phyloP scores from a whole-genome alignment of 2,329 filamentous ascomycete species.

The Chaetomium strumarium region DNA sequence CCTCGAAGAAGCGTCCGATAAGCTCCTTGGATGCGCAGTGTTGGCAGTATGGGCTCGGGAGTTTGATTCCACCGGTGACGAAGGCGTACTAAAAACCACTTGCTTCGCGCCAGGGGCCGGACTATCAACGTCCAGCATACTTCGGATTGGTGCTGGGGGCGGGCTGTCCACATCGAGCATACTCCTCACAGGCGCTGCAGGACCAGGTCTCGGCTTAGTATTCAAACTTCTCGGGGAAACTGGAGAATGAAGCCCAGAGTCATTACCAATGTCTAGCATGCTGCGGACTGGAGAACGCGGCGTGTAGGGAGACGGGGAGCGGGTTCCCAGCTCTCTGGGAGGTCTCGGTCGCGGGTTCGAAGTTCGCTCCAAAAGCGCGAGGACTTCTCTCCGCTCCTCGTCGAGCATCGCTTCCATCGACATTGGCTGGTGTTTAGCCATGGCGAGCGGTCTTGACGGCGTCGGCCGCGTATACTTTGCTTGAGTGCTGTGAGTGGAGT shows the following conservation, averaged over 20 bases:
- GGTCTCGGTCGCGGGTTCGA: conserved; percentile 26
- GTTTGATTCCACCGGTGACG: conserved; percentile 40
- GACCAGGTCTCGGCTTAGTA: conserved; percentile 33
- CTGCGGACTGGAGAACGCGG: conserved; percentile 63
- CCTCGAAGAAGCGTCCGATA: conserved; percentile 48
- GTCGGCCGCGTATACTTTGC: background rate
- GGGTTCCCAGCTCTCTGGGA: conserved; percentile 31
- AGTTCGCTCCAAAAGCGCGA: conserved; percentile 58
- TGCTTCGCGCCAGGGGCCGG: conserved; percentile 28
- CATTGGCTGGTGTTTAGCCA: conserved; percentile 48
- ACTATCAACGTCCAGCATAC: conserved; percentile 47
- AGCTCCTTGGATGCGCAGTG: conserved; percentile 42
- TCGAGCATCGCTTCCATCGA: conserved; percentile 72
- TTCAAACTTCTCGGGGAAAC: conserved; percentile 12
- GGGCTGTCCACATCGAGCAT: conserved; percentile 56
- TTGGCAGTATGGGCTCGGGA: conserved; percentile 29
- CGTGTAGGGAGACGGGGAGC: conserved; percentile 49
- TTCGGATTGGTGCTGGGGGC: conserved; percentile 38
- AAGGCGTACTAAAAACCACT: conserved; percentile 40
- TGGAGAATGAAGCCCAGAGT: conserved; percentile 25
- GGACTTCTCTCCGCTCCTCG: conserved; percentile 68
- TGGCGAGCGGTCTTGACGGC: conserved; percentile 21
- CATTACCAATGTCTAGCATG: conserved; percentile 57
- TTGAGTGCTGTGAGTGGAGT: too few relatives aligned
- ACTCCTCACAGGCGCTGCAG: conserved; percentile 45